Evolutionary conservation across 495 filamentous ascomycete genomes (phyloP), one percentile per base, ranked within the genome.

Genomic region (Penicillium bialowiezense): DNA sequence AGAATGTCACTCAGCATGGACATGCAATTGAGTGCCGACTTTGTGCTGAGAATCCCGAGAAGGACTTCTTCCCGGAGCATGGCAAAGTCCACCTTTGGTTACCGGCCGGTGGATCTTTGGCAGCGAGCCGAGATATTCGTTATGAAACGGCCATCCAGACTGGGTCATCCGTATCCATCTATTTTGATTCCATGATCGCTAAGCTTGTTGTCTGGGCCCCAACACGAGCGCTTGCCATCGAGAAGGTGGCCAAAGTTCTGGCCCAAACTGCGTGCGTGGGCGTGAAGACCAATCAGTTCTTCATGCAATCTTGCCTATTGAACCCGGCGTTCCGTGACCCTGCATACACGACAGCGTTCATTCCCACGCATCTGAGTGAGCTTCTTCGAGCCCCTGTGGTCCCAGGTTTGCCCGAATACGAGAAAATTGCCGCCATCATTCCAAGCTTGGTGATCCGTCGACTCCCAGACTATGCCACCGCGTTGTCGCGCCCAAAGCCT

Each of bases 111-210:
- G 72, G 75, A 6, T 85, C 78, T 1, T 87, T 89, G 0, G 61
- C 66, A 10, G 54, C 69, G 1, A 73, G 74, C 5, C 73, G 83
- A 9, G 84, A 82, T 48, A 75, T 96, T 29, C 80, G 91, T 12
- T 86, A 95, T 52, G 91, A 96, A 56, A 85, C 89, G 7, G 90
- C 90, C 0, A 91, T 95, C 58, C 73, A 86, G 10, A 72, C 85
- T 44, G 90, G 91, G 18, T 88, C 93, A 52, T 82, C 86, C 44
- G 80, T 96, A 0, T 90, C 89, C 0, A 86, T 89, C 20, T 81
- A 89, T 35, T 96, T 95, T 63, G 91, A 96, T 60, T 88, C 90
- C 2, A 95, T 96, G 90, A 92, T 96, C 50, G 87, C 91, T 28
- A 96, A 96, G 67, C 78, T 96, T 41, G 92, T 96, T 38, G 89